Conservation (phyloP, 768 basidiomycete species). For the Leccinum sublutescens region DNA sequence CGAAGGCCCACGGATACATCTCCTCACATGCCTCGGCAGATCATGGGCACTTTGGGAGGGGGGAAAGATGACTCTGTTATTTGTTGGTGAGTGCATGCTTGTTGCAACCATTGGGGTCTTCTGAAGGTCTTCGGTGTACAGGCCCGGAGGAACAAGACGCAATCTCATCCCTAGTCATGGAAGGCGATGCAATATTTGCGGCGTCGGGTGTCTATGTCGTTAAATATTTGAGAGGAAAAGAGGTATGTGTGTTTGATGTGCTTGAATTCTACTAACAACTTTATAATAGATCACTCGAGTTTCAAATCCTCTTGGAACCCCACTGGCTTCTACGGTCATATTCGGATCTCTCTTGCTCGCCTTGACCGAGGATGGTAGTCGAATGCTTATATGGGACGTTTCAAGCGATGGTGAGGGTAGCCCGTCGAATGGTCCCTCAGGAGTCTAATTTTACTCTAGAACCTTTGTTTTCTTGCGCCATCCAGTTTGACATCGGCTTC, state of each 20-base stretch:
- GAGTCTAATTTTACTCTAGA: conserved; percentile 17
- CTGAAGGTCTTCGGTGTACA: conserved; percentile 30
- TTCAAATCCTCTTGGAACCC: conserved; percentile 61
- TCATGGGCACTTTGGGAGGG: conserved; percentile 98
- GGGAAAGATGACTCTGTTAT: conserved; percentile 86
- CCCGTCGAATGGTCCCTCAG: background rate
- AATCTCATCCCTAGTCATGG: conserved; percentile 76
- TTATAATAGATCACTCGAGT: conserved; percentile 46
- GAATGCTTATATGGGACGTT: conserved; percentile 77
- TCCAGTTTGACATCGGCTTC: conserved; percentile 82
- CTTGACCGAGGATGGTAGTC: conserved; percentile 72
- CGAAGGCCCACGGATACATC: conserved; percentile 77
- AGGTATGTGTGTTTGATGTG: conserved; percentile 44
- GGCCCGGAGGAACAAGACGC: conserved; percentile 78
- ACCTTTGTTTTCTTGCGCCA: conserved; percentile 42
- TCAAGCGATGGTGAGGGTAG: conserved; percentile 52
- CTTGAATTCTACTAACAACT: conserved; percentile 6
- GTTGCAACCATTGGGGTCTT: background rate
- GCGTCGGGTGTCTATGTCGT: conserved; percentile 65
- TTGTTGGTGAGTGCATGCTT: conserved; percentile 69
- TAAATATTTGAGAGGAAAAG: conserved; percentile 87
- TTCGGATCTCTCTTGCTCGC: conserved; percentile 83
- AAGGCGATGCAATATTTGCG: conserved; percentile 85
- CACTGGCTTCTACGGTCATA: conserved; percentile 63
- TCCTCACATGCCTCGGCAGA: conserved; percentile 83